Percentiles rank a stretch among this genome's conserved stretches.
phyloP scores from a whole-genome alignment of 2,329 filamentous ascomycete species.

The Trichoderma arundinaceum region DNA sequence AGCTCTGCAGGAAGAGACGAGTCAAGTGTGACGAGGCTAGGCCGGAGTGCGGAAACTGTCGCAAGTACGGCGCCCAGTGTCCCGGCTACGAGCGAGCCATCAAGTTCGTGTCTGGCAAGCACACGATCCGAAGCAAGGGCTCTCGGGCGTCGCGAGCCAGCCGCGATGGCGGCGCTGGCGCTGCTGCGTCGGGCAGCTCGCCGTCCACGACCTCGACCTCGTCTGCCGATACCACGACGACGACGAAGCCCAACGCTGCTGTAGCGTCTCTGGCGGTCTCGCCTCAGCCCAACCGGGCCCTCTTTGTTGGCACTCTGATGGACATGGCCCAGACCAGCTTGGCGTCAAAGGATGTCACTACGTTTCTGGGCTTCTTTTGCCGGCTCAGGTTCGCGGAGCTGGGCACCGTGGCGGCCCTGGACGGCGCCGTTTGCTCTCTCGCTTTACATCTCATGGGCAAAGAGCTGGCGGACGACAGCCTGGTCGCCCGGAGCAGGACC shows the following conservation, averaged over 20 bases:
- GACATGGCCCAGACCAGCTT: conserved; percentile 36
- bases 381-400: conserved; percentile 41
- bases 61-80: conserved; percentile 47
- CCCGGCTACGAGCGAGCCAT: conserved; percentile 48
- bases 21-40: conserved; percentile 54
- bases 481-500: conserved; percentile 45
- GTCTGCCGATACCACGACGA: conserved; percentile 1
- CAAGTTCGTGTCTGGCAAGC: conserved; percentile 51
- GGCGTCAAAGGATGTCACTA: conserved; percentile 33
- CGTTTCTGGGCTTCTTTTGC: conserved; percentile 39
- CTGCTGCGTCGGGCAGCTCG: conserved; percentile 34
- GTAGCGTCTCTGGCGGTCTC: conserved; percentile 29
- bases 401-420: conserved; percentile 45
- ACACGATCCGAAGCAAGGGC: conserved; percentile 44
- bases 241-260: conserved; percentile 4
- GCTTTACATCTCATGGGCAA: conserved; percentile 49
- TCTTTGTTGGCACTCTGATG: conserved; percentile 44
- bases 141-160: conserved; percentile 23
- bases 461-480: conserved; percentile 39
- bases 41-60: conserved; percentile 50
- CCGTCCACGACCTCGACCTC: conserved; percentile 33
- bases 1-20: conserved; percentile 49
- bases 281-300: conserved; percentile 38
- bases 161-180: conserved; percentile 25
- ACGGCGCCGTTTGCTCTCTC: conserved; percentile 48